A percentile compares a stretch with the other conserved stretches of the same genome.
phyloP scores from a whole-genome alignment of 2,329 filamentous ascomycete species.

The Fusarium subtropicale region DNA sequence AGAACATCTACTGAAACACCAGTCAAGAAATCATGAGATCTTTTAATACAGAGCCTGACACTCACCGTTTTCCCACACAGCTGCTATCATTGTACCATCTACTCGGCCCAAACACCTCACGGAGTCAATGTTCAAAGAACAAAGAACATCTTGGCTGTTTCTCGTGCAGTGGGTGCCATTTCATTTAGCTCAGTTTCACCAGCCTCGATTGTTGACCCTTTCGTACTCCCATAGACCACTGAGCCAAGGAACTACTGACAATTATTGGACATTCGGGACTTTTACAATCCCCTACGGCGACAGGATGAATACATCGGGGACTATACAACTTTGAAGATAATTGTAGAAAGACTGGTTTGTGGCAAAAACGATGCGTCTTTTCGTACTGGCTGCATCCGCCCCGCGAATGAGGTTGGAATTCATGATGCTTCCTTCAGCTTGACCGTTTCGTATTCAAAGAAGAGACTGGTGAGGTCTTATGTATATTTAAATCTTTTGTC shows the following conservation, averaged over 20 bases:
- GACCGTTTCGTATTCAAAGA: neutral
- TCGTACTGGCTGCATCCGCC: slow-evolving; percentile 19
- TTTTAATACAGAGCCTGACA: neutral
- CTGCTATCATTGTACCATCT: slow-evolving; percentile 6
- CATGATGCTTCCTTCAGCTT: too few species aligned
- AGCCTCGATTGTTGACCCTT: slow-evolving; percentile 4
- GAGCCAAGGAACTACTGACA: slow-evolving; percentile 7
- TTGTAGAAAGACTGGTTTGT: slow-evolving; percentile 1
- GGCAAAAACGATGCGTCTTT: neutral
- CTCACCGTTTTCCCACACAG: slow-evolving; percentile 21
- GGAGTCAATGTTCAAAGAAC: slow-evolving; percentile 14
- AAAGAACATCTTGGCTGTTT: slow-evolving; percentile 7
- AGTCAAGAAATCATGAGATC: neutral
- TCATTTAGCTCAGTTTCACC: slow-evolving; percentile 16
- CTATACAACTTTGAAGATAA: slow-evolving; percentile 7
- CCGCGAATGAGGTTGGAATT: slow-evolving; percentile 18
- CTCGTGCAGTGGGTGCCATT: slow-evolving; percentile 1
- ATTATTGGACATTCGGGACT: neutral
- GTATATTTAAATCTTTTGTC: neutral
- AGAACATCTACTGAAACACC: neutral
- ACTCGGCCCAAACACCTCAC: slow-evolving; percentile 13
- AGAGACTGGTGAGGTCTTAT: neutral
- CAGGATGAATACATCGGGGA: neutral
- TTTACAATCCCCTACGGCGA: neutral
- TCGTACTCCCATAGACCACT: slow-evolving; percentile 3